Base-by-base conservation (phyloP, 768 basidiomycete species). In the Hebeloma cylindrosporum region DNA sequence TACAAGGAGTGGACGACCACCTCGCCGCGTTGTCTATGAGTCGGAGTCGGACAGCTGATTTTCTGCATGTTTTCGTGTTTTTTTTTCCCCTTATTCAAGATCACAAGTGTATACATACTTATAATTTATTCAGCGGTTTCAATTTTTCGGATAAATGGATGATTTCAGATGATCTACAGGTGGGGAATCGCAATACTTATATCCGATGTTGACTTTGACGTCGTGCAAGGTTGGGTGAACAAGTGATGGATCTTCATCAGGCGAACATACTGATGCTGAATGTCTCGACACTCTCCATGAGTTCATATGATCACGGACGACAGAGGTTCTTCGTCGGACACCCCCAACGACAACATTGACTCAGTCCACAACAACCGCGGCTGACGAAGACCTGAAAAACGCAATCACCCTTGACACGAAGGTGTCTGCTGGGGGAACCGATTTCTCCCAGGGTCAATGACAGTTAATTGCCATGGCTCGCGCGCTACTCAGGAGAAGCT, bases 391-490 rank as follows among this genome's bases (percentile, higher is more conserved):
- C 22, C 83, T 78, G 57, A 73, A 72, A 26, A 45, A 13, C 2
- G 69, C 69, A 0, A 69, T 94, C 21, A 73, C 79, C 0, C 72
- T 95, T 3, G 81, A 88, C 14, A 88, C 85, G 0, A 81, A 85
- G 48, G 85, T 95, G 7, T 89, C 89, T 0, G 75, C 88, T 1
- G 92, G 92, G 0, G 93, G 93, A 0, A 74, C 82, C 22, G 95
- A 96, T 68, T 94, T 96, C 64, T 93, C 89, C 1, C 89, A 93
- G 47, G 93, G 94, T 7, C 93, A 97, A 60, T 65, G 92, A 7
- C 93, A 97, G 56, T 68, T 92, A 11, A 86, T 93, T 41, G 85
- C 88, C 1, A 85, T 92, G 85, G 90, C 89, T 0, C 77, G 90
- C 4, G 88, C 90, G 0, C 68, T 92, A 16, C 69, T 91, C 22